A percentile compares a stretch with the other conserved stretches of the same genome.
phyloP scores from a whole-genome alignment of 768 basidiomycete species.

The Pleurotus tuber-regium region DNA sequence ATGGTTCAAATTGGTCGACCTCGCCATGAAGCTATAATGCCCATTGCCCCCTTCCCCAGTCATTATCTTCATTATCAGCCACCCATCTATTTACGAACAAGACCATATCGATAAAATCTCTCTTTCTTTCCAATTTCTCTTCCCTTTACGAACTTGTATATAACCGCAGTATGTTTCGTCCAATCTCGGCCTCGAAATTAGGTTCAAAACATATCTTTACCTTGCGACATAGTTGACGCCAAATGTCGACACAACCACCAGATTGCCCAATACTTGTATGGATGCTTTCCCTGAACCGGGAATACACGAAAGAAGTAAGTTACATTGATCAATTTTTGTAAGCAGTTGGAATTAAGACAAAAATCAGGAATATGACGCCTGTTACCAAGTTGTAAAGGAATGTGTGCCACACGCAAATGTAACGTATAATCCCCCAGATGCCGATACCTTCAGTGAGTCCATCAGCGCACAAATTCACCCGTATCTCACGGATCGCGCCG shows the following conservation, averaged over 20 bases:
- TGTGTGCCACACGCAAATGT: conserved; percentile 60
- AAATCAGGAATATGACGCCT: conserved; percentile 70
- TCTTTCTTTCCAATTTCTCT: background rate
- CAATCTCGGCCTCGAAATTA: background rate
- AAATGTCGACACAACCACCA: conserved; percentile 1
- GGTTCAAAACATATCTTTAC: background rate
- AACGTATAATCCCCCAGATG: conserved; percentile 50
- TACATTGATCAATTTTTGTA: background rate
- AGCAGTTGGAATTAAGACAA: conserved; percentile 8
- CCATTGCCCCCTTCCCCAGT: conserved; percentile 6
- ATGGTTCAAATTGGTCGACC: background rate
- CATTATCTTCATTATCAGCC: background rate
- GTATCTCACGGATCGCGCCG: background rate
- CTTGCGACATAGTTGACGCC: too few relatives aligned
- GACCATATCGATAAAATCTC: conserved; percentile 5
- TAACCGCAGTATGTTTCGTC: background rate
- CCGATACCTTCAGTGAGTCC: conserved; percentile 65
- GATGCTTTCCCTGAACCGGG: conserved; percentile 78
- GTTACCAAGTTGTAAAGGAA: conserved; percentile 54
- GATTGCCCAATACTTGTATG: conserved; percentile 74
- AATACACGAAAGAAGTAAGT: conserved; percentile 63
- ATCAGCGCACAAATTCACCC: background rate
- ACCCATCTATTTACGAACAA: background rate
- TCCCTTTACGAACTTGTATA: background rate
- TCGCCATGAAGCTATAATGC: conserved; percentile 10